phyloP scores from a whole-genome alignment of 768 basidiomycete species.

The Rhodotorula paludigena region DNA sequence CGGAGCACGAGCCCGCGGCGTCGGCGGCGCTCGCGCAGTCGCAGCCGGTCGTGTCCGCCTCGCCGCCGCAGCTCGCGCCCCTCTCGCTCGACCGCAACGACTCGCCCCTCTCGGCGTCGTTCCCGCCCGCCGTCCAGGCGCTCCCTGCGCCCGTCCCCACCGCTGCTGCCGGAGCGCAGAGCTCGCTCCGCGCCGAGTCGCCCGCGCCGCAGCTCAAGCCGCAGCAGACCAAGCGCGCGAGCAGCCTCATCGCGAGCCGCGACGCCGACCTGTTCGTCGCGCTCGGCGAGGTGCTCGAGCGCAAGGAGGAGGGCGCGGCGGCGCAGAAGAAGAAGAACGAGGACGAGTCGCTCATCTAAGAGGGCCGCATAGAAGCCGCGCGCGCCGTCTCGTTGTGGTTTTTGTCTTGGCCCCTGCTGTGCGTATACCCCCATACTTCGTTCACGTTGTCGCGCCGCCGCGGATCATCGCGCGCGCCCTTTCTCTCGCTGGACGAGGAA shows the following conservation, averaged over 20 bases:
- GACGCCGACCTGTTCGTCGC: conserved; percentile 38
- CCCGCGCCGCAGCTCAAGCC: neutral
- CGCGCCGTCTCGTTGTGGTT: too few species aligned
- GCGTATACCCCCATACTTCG: too few species aligned
- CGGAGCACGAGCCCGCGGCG: neutral
- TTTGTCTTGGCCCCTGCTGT: too few species aligned
- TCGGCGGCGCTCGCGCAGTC: neutral
- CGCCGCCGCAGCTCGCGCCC: conserved; percentile 21
- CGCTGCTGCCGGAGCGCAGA: too few species aligned
- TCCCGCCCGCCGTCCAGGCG: neutral
- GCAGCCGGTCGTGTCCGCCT: neutral
- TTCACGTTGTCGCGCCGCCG: too few species aligned
- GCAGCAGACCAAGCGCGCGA: conserved; percentile 22
- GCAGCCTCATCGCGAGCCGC: conserved; percentile 27
- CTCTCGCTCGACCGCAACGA: conserved; percentile 8
- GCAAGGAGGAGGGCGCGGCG: neutral
- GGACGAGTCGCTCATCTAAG: neutral
- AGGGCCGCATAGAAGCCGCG: neutral
- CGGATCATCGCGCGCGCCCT: too few species aligned
- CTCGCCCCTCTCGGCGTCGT: conserved; percentile 15
- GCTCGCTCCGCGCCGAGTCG: too few species aligned
- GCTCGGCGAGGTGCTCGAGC: conserved; percentile 30
- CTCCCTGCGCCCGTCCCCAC: neutral
- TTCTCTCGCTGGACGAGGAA: too few species aligned
- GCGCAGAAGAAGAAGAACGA: neutral